These are phyloP conservation scores for Fistulifera solaris DNA, from an alignment of 108 stramenopile genomes.

Conservation along the genomic window DNA sequence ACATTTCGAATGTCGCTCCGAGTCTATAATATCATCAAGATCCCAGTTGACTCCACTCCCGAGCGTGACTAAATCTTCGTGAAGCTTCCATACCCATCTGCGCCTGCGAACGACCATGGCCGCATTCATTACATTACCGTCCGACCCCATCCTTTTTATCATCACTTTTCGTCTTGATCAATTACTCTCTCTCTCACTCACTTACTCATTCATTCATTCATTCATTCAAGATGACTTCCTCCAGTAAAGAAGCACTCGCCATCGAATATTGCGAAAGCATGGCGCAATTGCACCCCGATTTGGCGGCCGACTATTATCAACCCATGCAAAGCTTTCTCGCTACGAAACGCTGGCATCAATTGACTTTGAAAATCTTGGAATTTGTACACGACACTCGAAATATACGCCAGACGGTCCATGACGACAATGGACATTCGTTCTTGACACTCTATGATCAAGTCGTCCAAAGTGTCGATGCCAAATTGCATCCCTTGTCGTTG, in stretches of 20 bases:
- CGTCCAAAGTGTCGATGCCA: conserved; percentile 42
- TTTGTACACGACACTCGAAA: conserved; percentile 18
- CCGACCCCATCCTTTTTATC: too few species aligned
- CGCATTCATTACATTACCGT: too few species aligned
- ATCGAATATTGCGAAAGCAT: conserved; percentile 78
- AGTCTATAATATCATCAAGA: too few species aligned
- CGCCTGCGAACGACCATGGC: too few species aligned
- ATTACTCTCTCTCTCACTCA: too few species aligned
- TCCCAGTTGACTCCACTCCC: too few species aligned
- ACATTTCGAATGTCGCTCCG: too few species aligned
- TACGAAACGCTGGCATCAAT: conserved; percentile 94
- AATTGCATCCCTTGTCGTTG: conserved; percentile 84
- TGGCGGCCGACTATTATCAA: conserved; percentile 63
- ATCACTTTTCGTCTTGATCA: too few species aligned
- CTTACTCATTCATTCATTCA: too few species aligned
- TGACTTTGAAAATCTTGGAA: conserved; percentile 66
- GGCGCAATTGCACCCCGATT: conserved; percentile 59
- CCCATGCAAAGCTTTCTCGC: conserved; percentile 45
- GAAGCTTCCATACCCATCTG: too few species aligned
- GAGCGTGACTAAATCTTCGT: too few species aligned
- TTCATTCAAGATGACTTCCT: too few species aligned
- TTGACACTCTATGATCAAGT: conserved; percentile 53
- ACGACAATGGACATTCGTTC: conserved; percentile 46
- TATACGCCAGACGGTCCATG: conserved; percentile 8
- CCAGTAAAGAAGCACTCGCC: conserved; percentile 24